These are phyloP conservation scores for Fusarium robinianum DNA, from an alignment of 2,329 filamentous ascomycete genomes.

Conservation along the genomic window DNA sequence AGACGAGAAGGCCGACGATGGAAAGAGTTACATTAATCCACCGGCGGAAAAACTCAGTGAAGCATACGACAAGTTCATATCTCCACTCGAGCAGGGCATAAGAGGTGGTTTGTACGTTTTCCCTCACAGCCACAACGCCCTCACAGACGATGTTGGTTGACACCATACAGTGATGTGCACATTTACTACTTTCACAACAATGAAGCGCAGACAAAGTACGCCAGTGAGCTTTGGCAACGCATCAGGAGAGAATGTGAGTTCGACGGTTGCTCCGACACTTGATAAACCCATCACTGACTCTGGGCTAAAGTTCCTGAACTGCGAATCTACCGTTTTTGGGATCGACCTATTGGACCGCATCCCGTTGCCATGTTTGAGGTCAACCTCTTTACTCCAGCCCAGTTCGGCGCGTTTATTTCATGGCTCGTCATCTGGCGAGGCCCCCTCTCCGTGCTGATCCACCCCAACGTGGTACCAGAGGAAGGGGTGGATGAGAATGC, in stretches of 20 bases:
- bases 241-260: constrained; percentile 76
- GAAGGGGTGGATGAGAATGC: constrained; percentile 39
- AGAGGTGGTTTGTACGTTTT: constrained; percentile 72
- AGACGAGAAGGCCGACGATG: constrained; percentile 67
- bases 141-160: not conserved
- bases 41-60: constrained; percentile 63
- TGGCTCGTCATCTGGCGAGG: constrained; percentile 85
- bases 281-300: not conserved
- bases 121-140: not conserved
- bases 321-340: constrained; percentile 78
- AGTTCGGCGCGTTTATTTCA: constrained; percentile 86
- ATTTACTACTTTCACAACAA: constrained; percentile 78
- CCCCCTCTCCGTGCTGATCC: constrained; percentile 76
- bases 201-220: constrained; percentile 66
- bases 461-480: constrained; percentile 74
- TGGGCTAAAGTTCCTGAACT: constrained; percentile 72
- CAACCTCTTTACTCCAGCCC: constrained; percentile 80
- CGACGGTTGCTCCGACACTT: rapidly evolving
- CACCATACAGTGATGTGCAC: constrained; percentile 67
- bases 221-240: constrained; percentile 73
- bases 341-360: constrained; percentile 79
- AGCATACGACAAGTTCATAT: constrained; percentile 71
- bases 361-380: constrained; percentile 91
- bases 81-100: constrained; percentile 67
- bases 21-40: constrained; percentile 76